Conservation (phyloP, 2,329 filamentous ascomycete species). For the Pseudogymnoascus verrucosus region DNA sequence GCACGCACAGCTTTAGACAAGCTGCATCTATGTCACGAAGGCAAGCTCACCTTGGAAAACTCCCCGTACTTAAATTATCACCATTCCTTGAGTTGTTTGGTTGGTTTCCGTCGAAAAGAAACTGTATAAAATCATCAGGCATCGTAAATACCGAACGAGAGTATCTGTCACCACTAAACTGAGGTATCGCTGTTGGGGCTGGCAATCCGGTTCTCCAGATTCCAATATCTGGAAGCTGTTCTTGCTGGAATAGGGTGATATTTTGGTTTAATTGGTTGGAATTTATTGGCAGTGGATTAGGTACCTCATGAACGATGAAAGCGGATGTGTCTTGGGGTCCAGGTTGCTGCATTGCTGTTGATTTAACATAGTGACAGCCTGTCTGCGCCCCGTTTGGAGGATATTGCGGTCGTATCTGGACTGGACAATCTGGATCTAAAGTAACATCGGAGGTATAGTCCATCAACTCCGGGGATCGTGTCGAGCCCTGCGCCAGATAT, state of each 20-base stretch:
- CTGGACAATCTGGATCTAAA: background rate
- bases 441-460: too few species aligned
- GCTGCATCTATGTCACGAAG: background rate
- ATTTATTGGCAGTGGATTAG: slow-evolving; percentile 16
- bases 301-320: background rate
- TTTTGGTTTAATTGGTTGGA: slow-evolving; percentile 24
- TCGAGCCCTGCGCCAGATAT: slow-evolving; percentile 18
- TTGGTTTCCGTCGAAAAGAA: slow-evolving; percentile 66
- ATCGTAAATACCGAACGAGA: slow-evolving; percentile 82
- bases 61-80: slow-evolving; percentile 43
- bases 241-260: slow-evolving; percentile 28
- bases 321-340: slow-evolving; percentile 22
- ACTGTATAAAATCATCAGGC: slow-evolving; percentile 79
- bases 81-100: slow-evolving; percentile 39
- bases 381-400: slow-evolving; percentile 22
- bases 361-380: slow-evolving; percentile 29
- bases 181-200: slow-evolving; percentile 65
- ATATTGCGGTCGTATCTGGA: slow-evolving; percentile 25
- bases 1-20: background rate
- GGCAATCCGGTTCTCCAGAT: slow-evolving; percentile 48
- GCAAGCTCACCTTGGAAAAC: slow-evolving; percentile 41
- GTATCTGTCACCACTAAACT: slow-evolving; percentile 78
- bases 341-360: slow-evolving; percentile 20
- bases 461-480: slow-evolving; percentile 12
- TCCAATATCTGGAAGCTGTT: slow-evolving; percentile 45